Percentiles rank a stretch among this genome's conserved stretches.
phyloP scores from a whole-genome alignment of 2,329 filamentous ascomycete genomes.

The Sporothrix pseudoabietina region DNA sequence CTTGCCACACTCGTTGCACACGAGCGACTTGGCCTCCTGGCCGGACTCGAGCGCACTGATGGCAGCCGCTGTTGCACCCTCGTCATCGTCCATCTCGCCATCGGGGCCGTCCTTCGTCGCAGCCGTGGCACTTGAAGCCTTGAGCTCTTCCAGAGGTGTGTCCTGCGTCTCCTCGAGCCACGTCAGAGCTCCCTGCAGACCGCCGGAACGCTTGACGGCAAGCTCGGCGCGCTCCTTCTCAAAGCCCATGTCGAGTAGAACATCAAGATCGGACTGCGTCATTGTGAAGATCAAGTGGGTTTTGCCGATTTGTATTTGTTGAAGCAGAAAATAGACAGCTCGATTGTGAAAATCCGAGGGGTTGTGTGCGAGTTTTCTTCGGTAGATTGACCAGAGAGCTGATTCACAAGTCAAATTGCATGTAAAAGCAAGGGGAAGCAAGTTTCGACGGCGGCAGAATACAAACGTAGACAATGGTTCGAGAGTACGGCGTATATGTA shows the following conservation, averaged over 20 bases:
- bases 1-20: constrained; percentile 95
- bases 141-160: constrained; percentile 80
- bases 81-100: constrained; percentile 41
- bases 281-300: constrained; percentile 41
- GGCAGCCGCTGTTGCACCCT: constrained; percentile 54
- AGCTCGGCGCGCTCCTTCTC: constrained; percentile 79
- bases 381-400: not conserved
- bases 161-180: constrained; percentile 95
- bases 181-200: constrained; percentile 82
- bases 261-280: constrained; percentile 61
- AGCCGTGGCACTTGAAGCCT: constrained; percentile 39
- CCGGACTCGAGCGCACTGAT: constrained; percentile 68
- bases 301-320: not conserved
- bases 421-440: not conserved
- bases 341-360: not conserved
- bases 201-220: constrained; percentile 80
- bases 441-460: not conserved
- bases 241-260: constrained; percentile 74
- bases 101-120: constrained; percentile 40
- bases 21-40: constrained; percentile 73
- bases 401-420: not conserved
- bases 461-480: not conserved
- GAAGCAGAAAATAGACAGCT: not conserved
- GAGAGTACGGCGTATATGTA: not conserved
- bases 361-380: not conserved